Evolutionary conservation across 768 basidiomycete genomes (phyloP).

Genomic region (Russula abietina): DNA sequence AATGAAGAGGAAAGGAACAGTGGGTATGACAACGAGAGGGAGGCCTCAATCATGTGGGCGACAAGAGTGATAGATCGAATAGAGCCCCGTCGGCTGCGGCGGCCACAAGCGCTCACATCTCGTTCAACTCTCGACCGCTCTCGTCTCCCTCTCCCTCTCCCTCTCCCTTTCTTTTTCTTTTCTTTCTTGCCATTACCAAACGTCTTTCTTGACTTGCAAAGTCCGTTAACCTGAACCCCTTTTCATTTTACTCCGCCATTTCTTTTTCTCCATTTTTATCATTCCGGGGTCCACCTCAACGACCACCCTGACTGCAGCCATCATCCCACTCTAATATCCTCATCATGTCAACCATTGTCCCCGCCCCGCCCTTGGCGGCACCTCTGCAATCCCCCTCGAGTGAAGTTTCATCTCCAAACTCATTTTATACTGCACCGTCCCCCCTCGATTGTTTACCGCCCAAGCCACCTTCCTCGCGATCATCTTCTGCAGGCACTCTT

Average conservation of each 20-base stretch:
- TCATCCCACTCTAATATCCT: neutral
- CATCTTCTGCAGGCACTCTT: conserved; percentile 21
- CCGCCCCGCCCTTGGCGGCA: neutral
- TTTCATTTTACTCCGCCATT: neutral
- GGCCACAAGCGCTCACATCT: neutral
- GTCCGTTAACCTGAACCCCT: too few relatives aligned
- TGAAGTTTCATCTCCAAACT: conserved; percentile 15
- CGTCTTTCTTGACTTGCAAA: neutral
- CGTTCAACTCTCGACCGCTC: conserved; percentile 5
- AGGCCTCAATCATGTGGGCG: too few relatives aligned
- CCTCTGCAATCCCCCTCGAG: conserved; percentile 11
- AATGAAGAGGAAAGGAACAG: too few relatives aligned
- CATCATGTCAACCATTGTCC: conserved; percentile 8
- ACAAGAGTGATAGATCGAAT: too few relatives aligned
- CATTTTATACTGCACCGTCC: conserved; percentile 20
- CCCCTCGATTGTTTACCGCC: neutral
- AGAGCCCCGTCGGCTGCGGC: too few relatives aligned
- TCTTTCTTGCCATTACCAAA: neutral
- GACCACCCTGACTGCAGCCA: neutral
- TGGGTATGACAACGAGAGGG: too few relatives aligned
- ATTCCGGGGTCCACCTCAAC: neutral
- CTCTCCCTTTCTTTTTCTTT: neutral
- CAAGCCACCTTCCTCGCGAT: conserved; percentile 18
- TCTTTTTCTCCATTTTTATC: neutral
- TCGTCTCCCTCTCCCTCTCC: neutral